Evolutionary conservation across 768 basidiomycete genomes (phyloP), one percentile per base, ranked within the genome.

Genomic region (Russula ochroleuca): DNA sequence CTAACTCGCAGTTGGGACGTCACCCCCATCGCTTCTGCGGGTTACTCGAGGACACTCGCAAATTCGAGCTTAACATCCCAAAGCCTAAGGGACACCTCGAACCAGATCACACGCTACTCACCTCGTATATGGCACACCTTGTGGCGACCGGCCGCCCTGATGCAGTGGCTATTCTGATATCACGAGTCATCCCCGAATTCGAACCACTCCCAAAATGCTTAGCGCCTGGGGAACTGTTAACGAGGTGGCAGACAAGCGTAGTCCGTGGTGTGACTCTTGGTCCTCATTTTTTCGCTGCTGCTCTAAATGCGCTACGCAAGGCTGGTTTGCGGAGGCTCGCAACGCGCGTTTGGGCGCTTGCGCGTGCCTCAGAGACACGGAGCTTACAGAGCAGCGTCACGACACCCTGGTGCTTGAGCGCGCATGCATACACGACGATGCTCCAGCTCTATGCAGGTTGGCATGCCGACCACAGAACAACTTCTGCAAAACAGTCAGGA

Each of bases 391-490:
- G 82, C 79, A 57, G 69, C 0, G 69, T 71, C 8, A 64, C 59
- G 13, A 50, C 65, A 23, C 83, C 86, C 0, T 94, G 90, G 90
- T 77, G 78, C 58, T 73, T 92, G 21, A 82, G 85, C 9, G 74
- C 85, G 2, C 78, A 85, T 10, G 84, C 87, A 1, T 92, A 90
- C 71, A 92, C 88, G 2, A 74, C 81, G 54, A 89, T 92, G 84
- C 71, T 93, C 61, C 78, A 84, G 52, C 75, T 82, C 37, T 90
- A 88, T 65, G 79, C 75, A 1, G 68, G 71, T 15, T 66, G 73
- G 63, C 52, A 49, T 52, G 23, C 35, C 15, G 50, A 21, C 71
- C 71, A 31, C 40, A 57, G 14, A 13, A 35, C 15, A 40, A 35
- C 33, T 15, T 35, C 10, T 28, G 6, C 47, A 19, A n/a, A 41